phyloP scores from a whole-genome alignment of 148 eudicot species.

The Dysphania ambrosioides region DNA sequence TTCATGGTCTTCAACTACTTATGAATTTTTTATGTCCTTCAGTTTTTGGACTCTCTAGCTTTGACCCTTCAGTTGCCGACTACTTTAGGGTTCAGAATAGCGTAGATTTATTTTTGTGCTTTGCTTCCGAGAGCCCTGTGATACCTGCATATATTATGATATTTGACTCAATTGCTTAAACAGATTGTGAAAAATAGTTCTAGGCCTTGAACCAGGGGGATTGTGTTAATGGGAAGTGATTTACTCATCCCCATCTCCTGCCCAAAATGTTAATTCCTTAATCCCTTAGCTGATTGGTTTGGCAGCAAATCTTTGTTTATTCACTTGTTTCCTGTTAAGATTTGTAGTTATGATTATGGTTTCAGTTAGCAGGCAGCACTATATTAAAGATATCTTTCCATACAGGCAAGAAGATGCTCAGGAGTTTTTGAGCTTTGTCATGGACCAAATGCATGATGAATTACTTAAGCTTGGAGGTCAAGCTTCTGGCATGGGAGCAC shows the following conservation, averaged over 20 bases:
- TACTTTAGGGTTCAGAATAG: background rate
- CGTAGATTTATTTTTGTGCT: background rate
- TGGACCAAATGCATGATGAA: conserved; percentile 97
- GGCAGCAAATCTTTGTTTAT: background rate
- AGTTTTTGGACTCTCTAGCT: background rate
- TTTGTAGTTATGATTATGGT: background rate
- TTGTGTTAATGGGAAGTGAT: too few relatives aligned
- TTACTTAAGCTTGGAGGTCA: conserved; percentile 81
- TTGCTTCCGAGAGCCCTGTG: background rate
- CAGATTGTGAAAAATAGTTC: too few relatives aligned
- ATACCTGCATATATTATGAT: background rate
- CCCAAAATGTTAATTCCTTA: background rate
- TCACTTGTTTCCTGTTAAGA: background rate
- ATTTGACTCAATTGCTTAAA: too few relatives aligned
- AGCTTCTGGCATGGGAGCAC: conserved; percentile 37
- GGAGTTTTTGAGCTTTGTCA: conserved; percentile 85
- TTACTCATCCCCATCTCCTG: background rate
- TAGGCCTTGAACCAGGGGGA: too few relatives aligned
- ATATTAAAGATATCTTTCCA: conserved; percentile 8
- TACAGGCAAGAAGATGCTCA: conserved; percentile 99
- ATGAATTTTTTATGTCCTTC: background rate
- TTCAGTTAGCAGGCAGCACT: background rate
- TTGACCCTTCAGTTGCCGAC: background rate
- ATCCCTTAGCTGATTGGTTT: background rate
- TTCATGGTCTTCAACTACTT: background rate